Percentiles rank a stretch among this genome's conserved stretches.
phyloP scores from a whole-genome alignment of 106 monocot species.

The Apostasia shenzhenica region DNA sequence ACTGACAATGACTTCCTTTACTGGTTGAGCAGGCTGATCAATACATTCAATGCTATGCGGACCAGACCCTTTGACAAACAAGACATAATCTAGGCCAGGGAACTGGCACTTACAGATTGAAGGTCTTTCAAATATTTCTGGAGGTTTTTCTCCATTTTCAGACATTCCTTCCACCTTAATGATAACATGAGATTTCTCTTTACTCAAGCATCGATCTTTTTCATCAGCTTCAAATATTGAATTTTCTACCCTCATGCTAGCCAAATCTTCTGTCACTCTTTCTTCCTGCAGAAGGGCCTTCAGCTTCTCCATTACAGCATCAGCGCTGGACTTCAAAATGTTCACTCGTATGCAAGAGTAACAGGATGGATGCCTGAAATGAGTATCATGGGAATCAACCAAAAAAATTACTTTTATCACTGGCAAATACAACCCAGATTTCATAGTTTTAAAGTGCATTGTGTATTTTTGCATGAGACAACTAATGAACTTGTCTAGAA shows the following conservation, averaged over 20 bases:
- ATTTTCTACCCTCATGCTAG: constrained; percentile 8
- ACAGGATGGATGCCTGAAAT: constrained; percentile 61
- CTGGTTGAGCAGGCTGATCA: constrained; percentile 18
- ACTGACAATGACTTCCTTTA: constrained; percentile 93
- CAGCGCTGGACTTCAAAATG: constrained; percentile 51
- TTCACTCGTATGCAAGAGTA: constrained; percentile 96
- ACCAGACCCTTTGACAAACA: constrained; percentile 83
- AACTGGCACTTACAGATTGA: constrained; percentile 39
- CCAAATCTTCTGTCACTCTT: constrained; percentile 2
- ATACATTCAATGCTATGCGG: constrained; percentile 53
- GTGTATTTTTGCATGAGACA: no score
- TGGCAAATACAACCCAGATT: background rate
- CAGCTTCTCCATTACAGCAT: constrained; percentile 52
- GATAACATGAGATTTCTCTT: constrained; percentile 1
- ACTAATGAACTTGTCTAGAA: no score
- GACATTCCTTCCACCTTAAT: background rate
- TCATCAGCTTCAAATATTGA: constrained; percentile 11
- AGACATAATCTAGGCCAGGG: constrained; percentile 65
- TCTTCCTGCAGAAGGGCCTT: constrained; percentile 22
- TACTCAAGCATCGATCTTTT: constrained; percentile 4
- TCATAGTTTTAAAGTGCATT: no score
- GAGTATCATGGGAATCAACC: background rate
- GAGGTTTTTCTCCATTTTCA: constrained; percentile 10
- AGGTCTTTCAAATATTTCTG: constrained; percentile 6
- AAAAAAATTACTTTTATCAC: background rate